Conservation (phyloP, 148 eudicot species). For the Polygonum aviculare region DNA sequence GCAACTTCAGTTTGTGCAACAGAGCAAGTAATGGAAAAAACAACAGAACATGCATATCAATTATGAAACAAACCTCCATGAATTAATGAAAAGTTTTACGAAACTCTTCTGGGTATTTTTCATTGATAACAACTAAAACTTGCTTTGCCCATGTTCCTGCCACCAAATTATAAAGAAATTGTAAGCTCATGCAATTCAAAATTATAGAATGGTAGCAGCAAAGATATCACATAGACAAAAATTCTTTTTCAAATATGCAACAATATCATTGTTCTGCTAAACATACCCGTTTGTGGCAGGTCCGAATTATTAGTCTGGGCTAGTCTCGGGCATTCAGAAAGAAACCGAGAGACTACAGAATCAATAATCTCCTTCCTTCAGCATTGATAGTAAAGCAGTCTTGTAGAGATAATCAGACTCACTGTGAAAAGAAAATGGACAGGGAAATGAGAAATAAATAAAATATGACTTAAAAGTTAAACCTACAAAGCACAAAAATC, state of each 20-base stretch:
- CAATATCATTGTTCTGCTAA: neutral
- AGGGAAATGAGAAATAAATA: neutral
- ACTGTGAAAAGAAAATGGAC: constrained; percentile 26
- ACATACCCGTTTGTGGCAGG: constrained; percentile 38
- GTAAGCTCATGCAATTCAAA: neutral
- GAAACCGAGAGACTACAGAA: constrained; percentile 43
- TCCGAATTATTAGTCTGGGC: constrained; percentile 28
- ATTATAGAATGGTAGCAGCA: neutral
- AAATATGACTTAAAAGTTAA: neutral
- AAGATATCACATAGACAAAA: neutral
- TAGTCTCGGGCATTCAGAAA: constrained; percentile 39
- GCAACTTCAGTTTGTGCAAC: neutral
- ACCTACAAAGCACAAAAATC: neutral
- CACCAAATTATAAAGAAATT: too few species aligned
- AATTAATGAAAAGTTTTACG: constrained; percentile 54
- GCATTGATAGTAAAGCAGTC: constrained; percentile 32
- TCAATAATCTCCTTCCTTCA: constrained; percentile 41
- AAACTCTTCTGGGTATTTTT: constrained; percentile 56
- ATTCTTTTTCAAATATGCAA: neutral
- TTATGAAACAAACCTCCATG: constrained; percentile 37
- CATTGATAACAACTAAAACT: constrained; percentile 39
- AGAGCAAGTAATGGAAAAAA: neutral
- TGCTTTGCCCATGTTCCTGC: constrained; percentile 40
- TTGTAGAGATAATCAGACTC: constrained; percentile 41
- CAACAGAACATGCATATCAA: neutral